These are phyloP conservation scores for Gastrolobium bilobum DNA, from an alignment of 306 rosid genomes.

Conservation along the genomic window DNA sequence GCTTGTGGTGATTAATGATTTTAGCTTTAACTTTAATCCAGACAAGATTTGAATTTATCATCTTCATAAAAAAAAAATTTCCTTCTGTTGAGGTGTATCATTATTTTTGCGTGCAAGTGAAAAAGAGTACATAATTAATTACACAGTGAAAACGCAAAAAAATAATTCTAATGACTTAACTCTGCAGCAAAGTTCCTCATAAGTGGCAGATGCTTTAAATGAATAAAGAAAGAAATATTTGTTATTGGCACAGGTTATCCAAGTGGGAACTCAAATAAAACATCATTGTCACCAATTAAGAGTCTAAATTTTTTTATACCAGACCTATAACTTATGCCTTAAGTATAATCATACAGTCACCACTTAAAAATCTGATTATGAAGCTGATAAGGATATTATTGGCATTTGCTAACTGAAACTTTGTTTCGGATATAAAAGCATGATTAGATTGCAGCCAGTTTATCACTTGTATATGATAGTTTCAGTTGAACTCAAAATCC, in stretches of 20 bases:
- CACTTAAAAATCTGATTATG: neutral
- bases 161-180: conserved; percentile 28
- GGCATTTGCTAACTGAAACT: conserved; percentile 12
- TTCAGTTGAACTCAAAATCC: conserved; percentile 12
- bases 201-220: neutral
- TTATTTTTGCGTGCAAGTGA: conserved; percentile 27
- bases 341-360: neutral
- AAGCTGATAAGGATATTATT: conserved; percentile 11
- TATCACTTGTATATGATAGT: neutral
- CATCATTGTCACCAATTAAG: neutral
- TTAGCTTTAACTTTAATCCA: neutral
- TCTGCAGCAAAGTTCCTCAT: conserved; percentile 19
- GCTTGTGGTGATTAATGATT: conserved; percentile 9
- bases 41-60: neutral
- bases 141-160: neutral
- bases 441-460: neutral
- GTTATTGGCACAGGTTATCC: neutral
- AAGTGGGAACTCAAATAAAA: neutral
- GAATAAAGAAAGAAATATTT: neutral
- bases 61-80: too few relatives aligned
- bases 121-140: conserved; percentile 14
- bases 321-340: neutral
- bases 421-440: neutral
- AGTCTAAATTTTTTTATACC: too few relatives aligned
- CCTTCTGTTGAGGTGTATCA: neutral